Evolutionary conservation across 352 stramenopile species (phyloP), one percentile per base, ranked within the genome.

Genomic region (Phytopythium chamaehyphon): DNA sequence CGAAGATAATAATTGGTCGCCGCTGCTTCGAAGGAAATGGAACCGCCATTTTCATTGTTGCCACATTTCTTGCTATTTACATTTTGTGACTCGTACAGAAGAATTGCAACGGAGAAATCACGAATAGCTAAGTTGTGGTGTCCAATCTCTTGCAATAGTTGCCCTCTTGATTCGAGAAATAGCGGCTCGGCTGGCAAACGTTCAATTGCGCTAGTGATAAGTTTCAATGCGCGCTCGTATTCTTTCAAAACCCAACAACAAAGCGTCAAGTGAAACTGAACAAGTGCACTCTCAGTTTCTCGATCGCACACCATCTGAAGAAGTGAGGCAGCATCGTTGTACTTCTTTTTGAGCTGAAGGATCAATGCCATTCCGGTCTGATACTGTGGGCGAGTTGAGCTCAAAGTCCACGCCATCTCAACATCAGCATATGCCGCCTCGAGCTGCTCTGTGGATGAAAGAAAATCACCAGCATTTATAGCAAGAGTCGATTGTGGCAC

Each of bases 321-420:
- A 21, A 76, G 66, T 6, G 24, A 39, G 11, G 64, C 59, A 22
- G 76, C 79, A 1, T 66, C 60, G 4, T 57, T 52, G 55, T 86
- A 62, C 3, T 74, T 59, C 33, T 83, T 56, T 42, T 71, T 71
- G 10, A 93, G 68, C 50, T 90, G 78, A 19, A 63, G 70, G 47
- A 90, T 85, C 79, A 90, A 90, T 10, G 73, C 82, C 70, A 90
- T 80, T 12, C 77, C 76, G 31, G 86, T 69, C 38, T 88, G 65
- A 21, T 86, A 90, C 24, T 73, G 64, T 26, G 61, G 55, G 1
- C 55, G 55, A 11, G 24, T 74, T 3, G 77, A 69, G 5, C 62
- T 65, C 11, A 88, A 52, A 9, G 62, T 77, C 57, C 73, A 88
- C n/a, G 82, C 82, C 73, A 88, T 87, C 50, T 90, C 79, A 21